These are phyloP conservation scores for Pseudopediastrum boryanum DNA, from an alignment of 139 green algal species.

Conservation along the genomic window DNA sequence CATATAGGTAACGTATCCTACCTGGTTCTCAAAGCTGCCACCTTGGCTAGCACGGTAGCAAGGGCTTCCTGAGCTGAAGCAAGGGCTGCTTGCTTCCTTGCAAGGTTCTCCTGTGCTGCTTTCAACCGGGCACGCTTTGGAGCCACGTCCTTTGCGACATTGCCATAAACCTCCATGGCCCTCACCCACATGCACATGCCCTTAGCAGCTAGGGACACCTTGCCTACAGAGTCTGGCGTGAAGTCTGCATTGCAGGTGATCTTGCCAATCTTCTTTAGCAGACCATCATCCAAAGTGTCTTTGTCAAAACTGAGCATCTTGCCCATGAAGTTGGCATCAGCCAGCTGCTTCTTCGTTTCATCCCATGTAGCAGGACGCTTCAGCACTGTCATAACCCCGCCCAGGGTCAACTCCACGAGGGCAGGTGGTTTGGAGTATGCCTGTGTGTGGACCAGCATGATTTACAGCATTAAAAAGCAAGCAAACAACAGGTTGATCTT, in stretches of 20 bases:
- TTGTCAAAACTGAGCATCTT: constrained; percentile 85
- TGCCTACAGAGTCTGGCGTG: constrained; percentile 69
- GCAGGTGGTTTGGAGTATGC: constrained; percentile 86
- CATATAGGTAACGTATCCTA: no score
- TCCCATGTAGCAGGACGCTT: constrained; percentile 82
- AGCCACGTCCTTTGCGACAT: constrained; percentile 80
- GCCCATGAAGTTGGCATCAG: constrained; percentile 80
- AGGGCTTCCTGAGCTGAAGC: constrained; percentile 67
- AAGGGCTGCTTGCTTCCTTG: constrained; percentile 69
- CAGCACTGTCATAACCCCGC: constrained; percentile 70
- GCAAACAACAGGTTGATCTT: not conserved
- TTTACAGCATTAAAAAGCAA: not conserved
- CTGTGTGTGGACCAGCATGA: constrained; percentile 1
- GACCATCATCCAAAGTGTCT: constrained; percentile 74
- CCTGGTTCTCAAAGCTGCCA: constrained; percentile 65
- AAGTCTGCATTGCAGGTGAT: constrained; percentile 75
- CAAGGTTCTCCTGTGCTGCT: constrained; percentile 68
- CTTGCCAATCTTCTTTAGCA: constrained; percentile 87
- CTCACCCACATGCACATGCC: constrained; percentile 87
- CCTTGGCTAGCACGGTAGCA: constrained; percentile 78
- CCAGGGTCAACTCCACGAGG: constrained; percentile 83
- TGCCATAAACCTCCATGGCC: constrained; percentile 85
- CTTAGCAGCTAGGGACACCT: constrained; percentile 64
- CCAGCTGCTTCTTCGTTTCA: constrained; percentile 79
- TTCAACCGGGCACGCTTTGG: constrained; percentile 89